Evolutionary conservation across 1,284 basidiomycete species (phyloP), one percentile per base, ranked within the genome.

Genomic region (Wallemia ichthyophaga): DNA sequence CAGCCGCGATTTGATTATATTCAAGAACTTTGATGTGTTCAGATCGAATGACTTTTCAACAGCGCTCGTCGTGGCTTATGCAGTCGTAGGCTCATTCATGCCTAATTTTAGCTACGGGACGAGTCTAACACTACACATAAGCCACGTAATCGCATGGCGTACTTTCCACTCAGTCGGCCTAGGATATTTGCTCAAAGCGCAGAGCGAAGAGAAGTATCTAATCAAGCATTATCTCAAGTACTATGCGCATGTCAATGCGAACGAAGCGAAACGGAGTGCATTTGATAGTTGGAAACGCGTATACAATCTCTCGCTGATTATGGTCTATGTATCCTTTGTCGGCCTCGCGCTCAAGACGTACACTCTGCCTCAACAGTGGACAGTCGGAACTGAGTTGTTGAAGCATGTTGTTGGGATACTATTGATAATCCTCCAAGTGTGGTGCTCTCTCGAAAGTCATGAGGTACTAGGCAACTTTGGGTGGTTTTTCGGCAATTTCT

Each of bases 401-500:
- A 77, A 88, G 37, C 89, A 96, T 68, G 85, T 83, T 0, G 67
- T 94, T 28, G 89, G 89, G 33, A 71, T 75, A 85, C 73, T 89
- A 15, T 75, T 98, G 55, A 78, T 98, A 57, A 81, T 79, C 0
- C 73, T 98, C 28, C 91, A 98, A 66, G 68, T 85, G 27, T 98
- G 92, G 92, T 82, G 88, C 0, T 83, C 86, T 0, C 75, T 78
- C 63, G 88, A 89, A 61, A 86, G 82, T 0, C 95, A 81, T 69
- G 83, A 94, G 66, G 92, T 91, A 19, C 76, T 98, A 0, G 92
- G 92, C 3, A 78, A 85, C 56, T 94, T 94, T 67, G 87, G 89
- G 21, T 95, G 89, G 89, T 88, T 92, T 71, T 95, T 91, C 65
- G 87, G 87, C 24, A 92, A 98, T 70, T 98, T 98, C 71, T 98